These are phyloP conservation scores for Candida pseudocylindracea DNA, from an alignment of 1,139 yeast genomes.

Conservation along the genomic window DNA sequence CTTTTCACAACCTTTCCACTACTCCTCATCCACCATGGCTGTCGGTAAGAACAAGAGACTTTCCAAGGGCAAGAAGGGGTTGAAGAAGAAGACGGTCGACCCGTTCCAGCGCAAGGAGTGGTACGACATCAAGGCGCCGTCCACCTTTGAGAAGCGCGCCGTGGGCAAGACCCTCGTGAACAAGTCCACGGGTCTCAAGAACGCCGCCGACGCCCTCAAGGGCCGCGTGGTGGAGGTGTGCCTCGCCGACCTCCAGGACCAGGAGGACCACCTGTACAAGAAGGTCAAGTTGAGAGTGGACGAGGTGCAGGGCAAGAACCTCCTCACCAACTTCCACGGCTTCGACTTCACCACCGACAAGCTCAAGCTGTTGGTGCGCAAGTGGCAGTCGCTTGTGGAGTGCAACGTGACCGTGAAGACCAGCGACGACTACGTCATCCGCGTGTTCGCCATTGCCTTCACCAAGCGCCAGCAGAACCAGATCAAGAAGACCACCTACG, in stretches of 20 bases:
- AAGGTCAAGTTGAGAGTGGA: slow-evolving; percentile 79
- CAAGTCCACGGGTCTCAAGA: slow-evolving; percentile 85
- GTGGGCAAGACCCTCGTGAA: slow-evolving; percentile 89
- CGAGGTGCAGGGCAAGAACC: slow-evolving; percentile 84
- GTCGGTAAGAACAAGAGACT: slow-evolving; percentile 95
- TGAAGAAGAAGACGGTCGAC: slow-evolving; percentile 90
- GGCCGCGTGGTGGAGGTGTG: slow-evolving; percentile 80
- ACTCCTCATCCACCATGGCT: slow-evolving; percentile 29
- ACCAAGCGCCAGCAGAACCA: slow-evolving; percentile 82
- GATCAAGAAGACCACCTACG: slow-evolving; percentile 79
- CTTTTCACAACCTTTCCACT: too few relatives aligned
- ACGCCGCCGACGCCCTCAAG: slow-evolving; percentile 80
- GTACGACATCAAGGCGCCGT: slow-evolving; percentile 90
- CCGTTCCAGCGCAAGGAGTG: slow-evolving; percentile 92
- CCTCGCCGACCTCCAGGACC: slow-evolving; percentile 79
- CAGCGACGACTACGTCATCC: slow-evolving; percentile 72
- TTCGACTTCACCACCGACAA: slow-evolving; percentile 81
- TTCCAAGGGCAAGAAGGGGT: slow-evolving; percentile 90
- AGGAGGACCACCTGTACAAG: slow-evolving; percentile 85
- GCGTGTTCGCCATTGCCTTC: slow-evolving; percentile 82
- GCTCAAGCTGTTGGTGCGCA: slow-evolving; percentile 77
- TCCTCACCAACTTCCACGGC: slow-evolving; percentile 91
- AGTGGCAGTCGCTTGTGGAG: slow-evolving; percentile 86
- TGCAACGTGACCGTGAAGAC: slow-evolving; percentile 86
- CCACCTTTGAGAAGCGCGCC: slow-evolving; percentile 83